phyloP scores from a whole-genome alignment of 164 flowering plant species.

The Litsea cubeba region DNA sequence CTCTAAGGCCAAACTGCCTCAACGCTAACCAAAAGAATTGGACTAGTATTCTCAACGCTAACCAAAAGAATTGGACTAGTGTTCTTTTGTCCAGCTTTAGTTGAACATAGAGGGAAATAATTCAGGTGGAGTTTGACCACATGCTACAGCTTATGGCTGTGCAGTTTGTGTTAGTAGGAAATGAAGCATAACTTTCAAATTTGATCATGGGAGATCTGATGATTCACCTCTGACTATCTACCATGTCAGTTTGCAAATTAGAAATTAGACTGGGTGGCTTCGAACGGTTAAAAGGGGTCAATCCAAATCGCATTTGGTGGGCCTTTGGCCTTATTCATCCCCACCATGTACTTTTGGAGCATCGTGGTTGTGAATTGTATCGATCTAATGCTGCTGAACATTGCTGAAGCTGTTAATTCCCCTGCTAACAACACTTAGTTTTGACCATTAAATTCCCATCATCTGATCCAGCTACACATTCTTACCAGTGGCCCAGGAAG shows the following conservation, averaged over 20 bases:
- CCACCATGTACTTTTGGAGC: too few relatives aligned
- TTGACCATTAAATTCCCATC: not conserved
- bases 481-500: conserved; percentile 68
- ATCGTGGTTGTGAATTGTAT: too few relatives aligned
- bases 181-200: not conserved
- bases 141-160: not conserved
- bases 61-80: not conserved
- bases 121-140: too few relatives aligned
- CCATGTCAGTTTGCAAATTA: not conserved
- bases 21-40: too few relatives aligned
- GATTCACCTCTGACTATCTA: not conserved
- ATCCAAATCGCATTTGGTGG: not conserved
- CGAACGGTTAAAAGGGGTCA: not conserved
- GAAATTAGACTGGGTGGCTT: not conserved
- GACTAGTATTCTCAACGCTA: not conserved
- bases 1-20: not conserved
- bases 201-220: not conserved
- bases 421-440: not conserved
- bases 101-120: too few relatives aligned
- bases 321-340: not conserved
- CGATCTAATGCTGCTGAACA: too few relatives aligned
- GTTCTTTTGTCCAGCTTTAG: not conserved
- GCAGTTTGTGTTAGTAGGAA: not conserved
- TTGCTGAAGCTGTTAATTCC: not conserved
- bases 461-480: not conserved